Base-by-base conservation (phyloP, 176 grass and related monocot genomes). In the Oryza nivara region DNA sequence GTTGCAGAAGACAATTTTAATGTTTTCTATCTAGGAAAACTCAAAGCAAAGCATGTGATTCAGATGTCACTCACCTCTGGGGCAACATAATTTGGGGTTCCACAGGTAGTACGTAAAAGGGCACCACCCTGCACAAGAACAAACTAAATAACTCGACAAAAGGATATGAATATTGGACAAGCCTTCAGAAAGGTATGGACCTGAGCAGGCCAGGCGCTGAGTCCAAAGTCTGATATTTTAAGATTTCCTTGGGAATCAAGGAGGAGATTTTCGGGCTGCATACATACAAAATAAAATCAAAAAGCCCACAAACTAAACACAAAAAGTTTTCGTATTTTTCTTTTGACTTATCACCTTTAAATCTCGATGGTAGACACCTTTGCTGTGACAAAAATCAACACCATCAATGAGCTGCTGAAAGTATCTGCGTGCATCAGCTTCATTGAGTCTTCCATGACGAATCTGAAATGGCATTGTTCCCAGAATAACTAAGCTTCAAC, bases 381-480 rank as follows among this genome's bases (percentile, higher is more conserved):
- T 98, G 65, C 78, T 86, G 80, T 95, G 96, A 40, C 93, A 98
- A 81, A 95, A 98, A 83, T 92, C 91, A 80, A 95, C 91, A 26
- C 96, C 93, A 84, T 98, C 96, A 87, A 98, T 94, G 67, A 98
- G 88, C 88, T 98, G 96, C 77, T 98, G 96, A 91, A 98, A 98
- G 73, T 94, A 98, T 87, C 83, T 94, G 25, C 91, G 89, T 46
- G 96, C 89, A 86, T 94, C 96, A 73, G 88, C 86, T 90, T 98
- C 96, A 89, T 15, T 89, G 66, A 98, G 86, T 92, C 85, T 98
- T 68, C 93, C 93, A 71, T 89, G 88, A 82, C 82, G 93, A 88
- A 93, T 89, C 96, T 98, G 54, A 75, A 74, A 83, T 80, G 3
- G 28, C 68, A 51, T 28, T 67, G 35, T 76, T 72, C 15, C 52